These are phyloP conservation scores for Debaryomycetaceae sp. DNA, from an alignment of 1,139 yeast species.

Conservation along the genomic window DNA sequence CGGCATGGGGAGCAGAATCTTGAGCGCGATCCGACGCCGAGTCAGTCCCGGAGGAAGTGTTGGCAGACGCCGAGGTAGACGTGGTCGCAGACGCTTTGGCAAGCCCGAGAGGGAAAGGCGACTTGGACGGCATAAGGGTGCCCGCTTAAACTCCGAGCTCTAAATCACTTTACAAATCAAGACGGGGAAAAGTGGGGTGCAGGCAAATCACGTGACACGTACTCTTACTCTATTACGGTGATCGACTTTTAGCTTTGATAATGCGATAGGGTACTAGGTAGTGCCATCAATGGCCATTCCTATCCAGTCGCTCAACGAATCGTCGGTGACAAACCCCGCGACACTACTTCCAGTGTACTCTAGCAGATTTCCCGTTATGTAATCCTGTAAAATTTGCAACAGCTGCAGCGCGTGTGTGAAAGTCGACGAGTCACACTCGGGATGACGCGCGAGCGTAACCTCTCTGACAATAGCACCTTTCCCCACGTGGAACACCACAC, in stretches of 20 bases:
- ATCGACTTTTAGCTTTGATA: neutral
- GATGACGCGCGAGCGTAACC: conserved; percentile 11
- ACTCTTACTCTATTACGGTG: neutral
- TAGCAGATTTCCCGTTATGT: conserved; percentile 16
- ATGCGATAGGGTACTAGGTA: conserved; percentile 29
- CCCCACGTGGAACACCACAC: conserved; percentile 29
- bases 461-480: conserved; percentile 20
- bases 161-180: no score
- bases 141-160: no score
- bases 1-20: no score
- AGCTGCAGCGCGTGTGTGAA: conserved; percentile 6
- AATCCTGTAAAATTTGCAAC: conserved; percentile 20
- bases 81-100: no score
- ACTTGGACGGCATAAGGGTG: no score
- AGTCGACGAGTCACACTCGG: conserved; percentile 4
- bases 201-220: no score
- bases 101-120: no score
- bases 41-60: neutral
- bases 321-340: conserved; percentile 36
- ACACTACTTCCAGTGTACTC: conserved; percentile 32
- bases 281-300: conserved; percentile 40
- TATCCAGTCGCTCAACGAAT: conserved; percentile 35
- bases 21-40: neutral
- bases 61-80: neutral
- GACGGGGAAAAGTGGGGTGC: no score